These are phyloP conservation scores for Hypomontagnella submonticulosa DNA, from an alignment of 495 filamentous ascomycete genomes.

Conservation along the genomic window DNA sequence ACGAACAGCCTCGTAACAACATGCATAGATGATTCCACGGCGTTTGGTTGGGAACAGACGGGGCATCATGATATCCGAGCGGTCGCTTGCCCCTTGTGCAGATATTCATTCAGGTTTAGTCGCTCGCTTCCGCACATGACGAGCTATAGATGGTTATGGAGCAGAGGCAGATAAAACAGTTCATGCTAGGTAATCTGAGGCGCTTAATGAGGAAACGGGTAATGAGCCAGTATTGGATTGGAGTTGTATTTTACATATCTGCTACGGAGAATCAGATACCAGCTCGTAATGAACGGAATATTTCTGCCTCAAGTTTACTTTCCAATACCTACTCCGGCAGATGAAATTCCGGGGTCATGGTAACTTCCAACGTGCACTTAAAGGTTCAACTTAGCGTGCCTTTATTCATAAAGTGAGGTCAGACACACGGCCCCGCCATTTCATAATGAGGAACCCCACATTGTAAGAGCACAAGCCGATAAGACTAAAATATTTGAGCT, in stretches of 20 bases:
- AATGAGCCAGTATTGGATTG: conserved; percentile 32
- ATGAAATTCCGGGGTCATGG: not conserved
- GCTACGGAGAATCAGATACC: conserved; percentile 41
- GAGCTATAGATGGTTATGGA: conserved; percentile 34
- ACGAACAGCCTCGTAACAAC: conserved; percentile 14
- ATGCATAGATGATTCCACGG: conserved; percentile 46
- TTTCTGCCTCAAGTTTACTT: not conserved
- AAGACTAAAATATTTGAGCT: conserved; percentile 42
- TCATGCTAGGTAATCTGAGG: conserved; percentile 22
- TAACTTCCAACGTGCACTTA: not conserved
- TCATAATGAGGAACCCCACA: conserved; percentile 17
- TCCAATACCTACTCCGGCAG: not conserved
- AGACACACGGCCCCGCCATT: not conserved
- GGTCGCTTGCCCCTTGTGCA: conserved; percentile 42
- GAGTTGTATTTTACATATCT: conserved; percentile 30
- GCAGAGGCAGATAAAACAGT: conserved; percentile 27
- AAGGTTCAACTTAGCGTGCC: not conserved
- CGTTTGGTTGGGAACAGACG: conserved; percentile 32
- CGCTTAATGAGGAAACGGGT: conserved; percentile 18
- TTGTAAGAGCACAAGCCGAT: conserved; percentile 24
- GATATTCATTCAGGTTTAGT: conserved; percentile 29
- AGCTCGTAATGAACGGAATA: conserved; percentile 29
- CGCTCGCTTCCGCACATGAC: conserved; percentile 32
- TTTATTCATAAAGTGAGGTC: conserved; percentile 23
- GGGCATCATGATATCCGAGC: conserved; percentile 45